Conservation (phyloP, 257 asterid genomes). For the Datura wrightii region DNA sequence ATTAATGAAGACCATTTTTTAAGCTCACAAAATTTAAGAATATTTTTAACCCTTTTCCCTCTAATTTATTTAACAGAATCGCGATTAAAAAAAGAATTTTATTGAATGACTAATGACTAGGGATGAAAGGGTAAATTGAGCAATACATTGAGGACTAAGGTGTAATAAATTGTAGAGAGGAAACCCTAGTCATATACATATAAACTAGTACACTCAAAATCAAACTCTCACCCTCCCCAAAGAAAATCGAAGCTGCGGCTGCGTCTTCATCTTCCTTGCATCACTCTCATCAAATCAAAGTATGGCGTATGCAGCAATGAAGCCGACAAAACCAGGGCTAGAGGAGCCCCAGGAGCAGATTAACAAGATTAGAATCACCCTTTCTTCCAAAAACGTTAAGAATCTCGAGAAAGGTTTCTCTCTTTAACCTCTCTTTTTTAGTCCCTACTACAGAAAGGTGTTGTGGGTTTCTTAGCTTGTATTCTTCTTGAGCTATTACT, state of each 20-base stretch:
- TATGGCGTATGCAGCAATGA: conserved; percentile 67
- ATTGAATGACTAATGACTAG: background rate
- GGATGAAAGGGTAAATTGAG: background rate
- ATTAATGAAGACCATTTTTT: too few species aligned
- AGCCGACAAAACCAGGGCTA: conserved; percentile 59
- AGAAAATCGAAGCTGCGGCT: background rate
- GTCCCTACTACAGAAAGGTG: background rate
- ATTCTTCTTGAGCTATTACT: too few species aligned
- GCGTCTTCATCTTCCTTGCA: background rate
- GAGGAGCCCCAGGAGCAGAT: conserved; percentile 55
- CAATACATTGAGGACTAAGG: background rate
- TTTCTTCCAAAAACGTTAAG: conserved; percentile 41
- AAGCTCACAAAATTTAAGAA: too few species aligned
- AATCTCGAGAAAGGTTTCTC: conserved; percentile 66
- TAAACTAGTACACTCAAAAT: background rate
- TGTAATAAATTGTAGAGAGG: background rate
- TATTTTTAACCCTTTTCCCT: too few species aligned
- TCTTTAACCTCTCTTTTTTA: background rate
- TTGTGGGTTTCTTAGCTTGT: too few species aligned
- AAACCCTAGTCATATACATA: background rate
- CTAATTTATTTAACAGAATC: too few species aligned
- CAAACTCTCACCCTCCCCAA: background rate
- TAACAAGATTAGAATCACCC: conserved; percentile 67
- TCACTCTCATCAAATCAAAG: background rate
- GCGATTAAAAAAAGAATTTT: too few species aligned